Evolutionary conservation across 352 stramenopile genomes (phyloP), one percentile per base, ranked within the genome.

Genomic region (Phytophthora tentaculata): DNA sequence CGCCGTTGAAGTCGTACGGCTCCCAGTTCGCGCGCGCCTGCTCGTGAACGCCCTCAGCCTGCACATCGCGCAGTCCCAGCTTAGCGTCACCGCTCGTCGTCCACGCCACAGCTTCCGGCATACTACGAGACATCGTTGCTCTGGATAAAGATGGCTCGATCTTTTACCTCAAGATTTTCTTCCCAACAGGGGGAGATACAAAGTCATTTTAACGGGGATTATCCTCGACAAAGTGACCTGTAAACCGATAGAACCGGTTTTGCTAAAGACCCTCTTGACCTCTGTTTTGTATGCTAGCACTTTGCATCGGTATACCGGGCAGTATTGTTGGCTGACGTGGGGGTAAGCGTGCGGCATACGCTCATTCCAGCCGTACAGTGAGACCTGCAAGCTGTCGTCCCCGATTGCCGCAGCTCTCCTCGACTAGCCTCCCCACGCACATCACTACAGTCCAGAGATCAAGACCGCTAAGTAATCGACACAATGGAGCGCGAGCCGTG

Each of bases 401-500:
- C 28, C 54, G 23, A 14, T 53, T 19, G 14, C 39, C 28, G 37
- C 37, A 51, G 26, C 50, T 56, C 50, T 56, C 28, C 24, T 14
- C n/a, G 20, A 3, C 26, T 24, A 12, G 44, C 26, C 4, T 26
- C 50, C 6, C 50, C 17, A 39, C 32, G 14, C 32, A 32, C 10
- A 19, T 19, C 45, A 35, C 45, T 52, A 52, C 17, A 55, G 23
- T 16, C 37, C 47, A 64, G 19, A 50, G 44, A 50, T 8, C 28
- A 39, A 56, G 50, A 10, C 16, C 50, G 20, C 23, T 53, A 41
- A 61, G 1, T 22, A 22, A 56, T 7, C 20, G 17, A 24, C 49
- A 65, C 35, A 43, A 90, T 90, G 85, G 88, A 96, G 62, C 86
- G 97, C 58, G 97, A 99, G 70, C 98, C 98, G 48, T 99, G 98